A percentile compares a stretch with the other conserved stretches of the same genome.
Conservation (phyloP, 2,329 filamentous ascomycete species). For the Alternaria novae-zelandiae region DNA sequence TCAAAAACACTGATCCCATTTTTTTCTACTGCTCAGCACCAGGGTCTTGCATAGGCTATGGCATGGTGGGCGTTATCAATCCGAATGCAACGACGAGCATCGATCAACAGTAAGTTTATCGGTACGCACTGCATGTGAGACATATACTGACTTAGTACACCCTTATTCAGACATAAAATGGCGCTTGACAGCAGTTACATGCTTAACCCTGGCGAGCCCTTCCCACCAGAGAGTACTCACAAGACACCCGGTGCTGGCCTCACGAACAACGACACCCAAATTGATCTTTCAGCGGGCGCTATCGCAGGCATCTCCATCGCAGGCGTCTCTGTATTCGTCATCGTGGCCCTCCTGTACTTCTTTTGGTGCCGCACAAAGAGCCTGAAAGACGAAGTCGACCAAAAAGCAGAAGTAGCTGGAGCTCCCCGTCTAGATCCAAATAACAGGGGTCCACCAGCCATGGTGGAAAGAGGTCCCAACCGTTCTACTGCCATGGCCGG, state of each 20-base stretch:
- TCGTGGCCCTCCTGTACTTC: slow-evolving; percentile 34
- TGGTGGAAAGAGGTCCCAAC: background rate
- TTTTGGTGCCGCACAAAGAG: slow-evolving; percentile 33
- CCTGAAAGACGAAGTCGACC: slow-evolving; percentile 30
- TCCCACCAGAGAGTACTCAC: slow-evolving; percentile 30
- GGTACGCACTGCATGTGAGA: background rate
- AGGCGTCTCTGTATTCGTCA: slow-evolving; percentile 44
- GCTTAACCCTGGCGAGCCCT: slow-evolving; percentile 44
- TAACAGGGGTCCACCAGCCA: background rate
- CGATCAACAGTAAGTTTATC: slow-evolving; percentile 18
- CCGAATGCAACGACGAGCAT: slow-evolving; percentile 48
- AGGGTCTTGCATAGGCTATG: slow-evolving; percentile 66
- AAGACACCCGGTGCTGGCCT: background rate
- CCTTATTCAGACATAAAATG: slow-evolving; percentile 6
- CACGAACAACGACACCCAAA: background rate
- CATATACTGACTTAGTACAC: background rate
- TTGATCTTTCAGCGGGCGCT: slow-evolving; percentile 43
- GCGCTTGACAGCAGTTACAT: slow-evolving; percentile 36
- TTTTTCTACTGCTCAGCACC: slow-evolving; percentile 60
- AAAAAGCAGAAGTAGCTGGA: slow-evolving; percentile 21
- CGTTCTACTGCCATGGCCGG: background rate
- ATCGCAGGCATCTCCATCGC: slow-evolving; percentile 65
- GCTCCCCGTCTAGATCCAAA: background rate
- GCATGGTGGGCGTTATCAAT: slow-evolving; percentile 81
- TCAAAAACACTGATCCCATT: slow-evolving; percentile 44